Evolutionary conservation across 306 rosid species (phyloP).

Genomic region (Cyamopsis tetragonoloba): DNA sequence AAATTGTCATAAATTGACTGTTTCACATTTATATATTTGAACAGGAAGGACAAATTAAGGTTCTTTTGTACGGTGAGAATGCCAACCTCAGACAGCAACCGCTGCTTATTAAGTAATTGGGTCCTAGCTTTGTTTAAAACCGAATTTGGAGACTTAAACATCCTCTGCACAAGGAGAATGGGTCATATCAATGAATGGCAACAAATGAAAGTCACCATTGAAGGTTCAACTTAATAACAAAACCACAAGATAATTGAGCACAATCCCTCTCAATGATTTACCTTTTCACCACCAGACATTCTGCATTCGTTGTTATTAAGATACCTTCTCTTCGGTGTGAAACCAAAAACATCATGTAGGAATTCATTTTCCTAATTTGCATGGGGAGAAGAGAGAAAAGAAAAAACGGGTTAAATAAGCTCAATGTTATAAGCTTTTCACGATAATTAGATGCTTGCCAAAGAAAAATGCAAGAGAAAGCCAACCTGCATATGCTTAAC

Average conservation of each 20-base stretch:
- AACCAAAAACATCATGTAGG: conserved; percentile 77
- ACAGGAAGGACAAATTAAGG: not conserved
- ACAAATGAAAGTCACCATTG: not conserved
- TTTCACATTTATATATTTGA: not conserved
- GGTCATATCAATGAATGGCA: not conserved
- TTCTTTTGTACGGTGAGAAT: not conserved
- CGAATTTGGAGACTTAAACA: conserved; percentile 86
- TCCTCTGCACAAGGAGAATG: conserved; percentile 50
- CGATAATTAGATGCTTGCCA: not conserved
- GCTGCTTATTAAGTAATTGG: conserved; percentile 72
- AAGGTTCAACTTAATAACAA: not conserved
- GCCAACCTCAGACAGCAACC: conserved; percentile 71
- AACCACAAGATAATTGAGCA: not conserved
- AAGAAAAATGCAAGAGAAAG: conserved; percentile 9
- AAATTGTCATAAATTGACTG: not conserved
- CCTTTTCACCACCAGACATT: conserved; percentile 82
- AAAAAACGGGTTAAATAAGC: too few relatives aligned
- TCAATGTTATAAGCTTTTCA: not conserved
- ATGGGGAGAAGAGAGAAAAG: not conserved
- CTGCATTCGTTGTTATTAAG: conserved; percentile 43
- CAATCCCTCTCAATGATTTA: conserved; percentile 16
- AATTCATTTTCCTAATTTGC: conserved; percentile 72
- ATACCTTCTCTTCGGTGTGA: conserved; percentile 64
- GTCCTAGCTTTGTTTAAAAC: conserved; percentile 82
- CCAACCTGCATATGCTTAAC: conserved; percentile 92